Base-by-base conservation (phyloP, 1,139 yeast genomes). In the Yamadazyma membranifaciens region DNA sequence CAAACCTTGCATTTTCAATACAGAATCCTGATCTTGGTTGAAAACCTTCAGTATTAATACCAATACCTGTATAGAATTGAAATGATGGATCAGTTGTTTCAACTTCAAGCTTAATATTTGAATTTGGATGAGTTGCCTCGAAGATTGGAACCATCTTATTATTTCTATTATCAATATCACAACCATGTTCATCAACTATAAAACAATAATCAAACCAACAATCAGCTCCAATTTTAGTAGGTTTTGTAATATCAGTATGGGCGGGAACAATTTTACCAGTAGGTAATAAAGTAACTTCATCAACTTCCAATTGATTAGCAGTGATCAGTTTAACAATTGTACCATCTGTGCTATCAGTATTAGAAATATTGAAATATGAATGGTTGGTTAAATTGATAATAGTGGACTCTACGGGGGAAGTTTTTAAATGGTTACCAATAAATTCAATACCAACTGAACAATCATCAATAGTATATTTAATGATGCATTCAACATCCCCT, bases 1-100 rank as follows among this genome's bases (percentile, higher is more conserved):
- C 71, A 52, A 68, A 80, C 53, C 87, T 68, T 28, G 78, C 73
- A 27, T 86, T 81, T 58, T 83, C 89, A 35, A 81, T 65, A 47
- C 85, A 81, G 57, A 82, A 73, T 5, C 87, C 88, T 40, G 75
- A 60, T 56, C 87, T 70, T 25, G 66, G 55, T 22, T 65, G 62
- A 49, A 59, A 69, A 3, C 69, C 69, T 7, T 60, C 61, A 33
- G 72, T 65, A 43, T 69, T 53, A 42, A 74, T 67, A 40, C 65
- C 66, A 48, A 77, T 81, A 27, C 86, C 86, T 29, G 87, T 80
- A 60, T 82, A 83, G 40, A 83, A 67, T 59, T 82, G 88, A 68
- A 78, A 81, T 4, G 80, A 65, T 5, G 89, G 89, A 47, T 83
- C 89, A 1, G 88, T 82, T 9, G 86, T 67, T 22, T 62, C 57